Evolutionary conservation across 176 grass and related monocot genomes (phyloP).

Genomic region (Coix lacrymajobi): DNA sequence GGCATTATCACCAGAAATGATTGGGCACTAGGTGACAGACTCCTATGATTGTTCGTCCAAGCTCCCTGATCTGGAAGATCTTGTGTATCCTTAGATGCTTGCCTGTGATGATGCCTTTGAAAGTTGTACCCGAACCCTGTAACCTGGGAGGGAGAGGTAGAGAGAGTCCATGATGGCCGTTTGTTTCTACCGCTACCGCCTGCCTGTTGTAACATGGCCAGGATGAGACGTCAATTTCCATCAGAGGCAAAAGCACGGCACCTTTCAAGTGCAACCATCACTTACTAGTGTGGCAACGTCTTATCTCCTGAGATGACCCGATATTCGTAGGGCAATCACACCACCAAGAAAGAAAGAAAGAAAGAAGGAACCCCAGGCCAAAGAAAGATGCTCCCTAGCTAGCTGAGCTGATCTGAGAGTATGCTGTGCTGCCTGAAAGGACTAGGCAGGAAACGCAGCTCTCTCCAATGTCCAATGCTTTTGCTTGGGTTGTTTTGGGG

Average conservation of each 20-base stretch:
- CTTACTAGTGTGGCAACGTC: slow-evolving; percentile 28
- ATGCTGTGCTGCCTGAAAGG: slow-evolving; percentile 41
- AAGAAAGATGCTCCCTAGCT: slow-evolving; percentile 21
- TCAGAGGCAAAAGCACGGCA: neutral
- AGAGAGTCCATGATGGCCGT: neutral
- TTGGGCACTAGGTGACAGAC: neutral
- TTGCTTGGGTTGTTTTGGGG: neutral
- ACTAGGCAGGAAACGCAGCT: slow-evolving; percentile 35
- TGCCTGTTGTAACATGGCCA: neutral
- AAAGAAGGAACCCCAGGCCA: neutral
- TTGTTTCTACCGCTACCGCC: neutral
- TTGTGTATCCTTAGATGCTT: neutral
- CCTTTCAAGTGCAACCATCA: slow-evolving; percentile 33
- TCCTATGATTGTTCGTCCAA: neutral
- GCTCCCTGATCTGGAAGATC: neutral
- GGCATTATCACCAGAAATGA: neutral
- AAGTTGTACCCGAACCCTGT: neutral
- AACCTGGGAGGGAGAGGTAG: neutral
- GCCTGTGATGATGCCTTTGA: neutral
- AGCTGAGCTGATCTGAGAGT: neutral
- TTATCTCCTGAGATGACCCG: slow-evolving; percentile 23
- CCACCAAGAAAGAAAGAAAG: neutral
- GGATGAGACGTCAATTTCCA: slow-evolving; percentile 27
- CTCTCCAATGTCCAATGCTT: slow-evolving; percentile 44
- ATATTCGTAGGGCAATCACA: slow-evolving; percentile 39